Evolutionary conservation across 192 early-diverging fungal species (phyloP).

Genomic region (Helicostylum pulchrum): DNA sequence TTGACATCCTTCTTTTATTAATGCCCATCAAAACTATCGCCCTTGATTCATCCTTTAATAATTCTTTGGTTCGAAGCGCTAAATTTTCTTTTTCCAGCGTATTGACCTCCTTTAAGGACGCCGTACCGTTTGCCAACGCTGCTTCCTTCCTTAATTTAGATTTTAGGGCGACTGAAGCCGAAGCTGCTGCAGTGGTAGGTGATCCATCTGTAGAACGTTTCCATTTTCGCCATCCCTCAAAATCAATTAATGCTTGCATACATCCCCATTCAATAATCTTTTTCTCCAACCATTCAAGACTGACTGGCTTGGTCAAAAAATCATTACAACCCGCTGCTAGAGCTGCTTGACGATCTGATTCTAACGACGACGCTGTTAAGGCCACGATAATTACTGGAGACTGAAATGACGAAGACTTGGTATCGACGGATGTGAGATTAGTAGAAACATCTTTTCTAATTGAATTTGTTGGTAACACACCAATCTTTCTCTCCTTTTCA

Average conservation of each 20-base stretch:
- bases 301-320: conserved; percentile 87
- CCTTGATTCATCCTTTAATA: conserved; percentile 11
- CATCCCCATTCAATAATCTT: conserved; percentile 92
- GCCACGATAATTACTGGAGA: conserved; percentile 87
- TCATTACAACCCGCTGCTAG: conserved; percentile 87
- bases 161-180: background rate
- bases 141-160: conserved; percentile 1
- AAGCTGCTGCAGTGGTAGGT: background rate
- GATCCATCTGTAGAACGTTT: conserved; percentile 27
- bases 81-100: conserved; percentile 8
- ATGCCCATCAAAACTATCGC: conserved; percentile 4
- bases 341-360: conserved; percentile 69
- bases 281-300: conserved; percentile 74
- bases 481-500: conserved; percentile 53
- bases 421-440: background rate
- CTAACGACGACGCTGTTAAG: conserved; percentile 73
- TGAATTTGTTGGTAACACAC: conserved; percentile 40
- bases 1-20: background rate
- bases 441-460: background rate
- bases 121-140: background rate
- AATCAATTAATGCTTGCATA: conserved; percentile 90
- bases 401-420: conserved; percentile 33
- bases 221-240: conserved; percentile 65
- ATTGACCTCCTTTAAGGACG: conserved; percentile 11
- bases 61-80: conserved; percentile 1